phyloP scores from a whole-genome alignment of 2,329 filamentous ascomycete genomes.

The Clonostachys byssicola region DNA sequence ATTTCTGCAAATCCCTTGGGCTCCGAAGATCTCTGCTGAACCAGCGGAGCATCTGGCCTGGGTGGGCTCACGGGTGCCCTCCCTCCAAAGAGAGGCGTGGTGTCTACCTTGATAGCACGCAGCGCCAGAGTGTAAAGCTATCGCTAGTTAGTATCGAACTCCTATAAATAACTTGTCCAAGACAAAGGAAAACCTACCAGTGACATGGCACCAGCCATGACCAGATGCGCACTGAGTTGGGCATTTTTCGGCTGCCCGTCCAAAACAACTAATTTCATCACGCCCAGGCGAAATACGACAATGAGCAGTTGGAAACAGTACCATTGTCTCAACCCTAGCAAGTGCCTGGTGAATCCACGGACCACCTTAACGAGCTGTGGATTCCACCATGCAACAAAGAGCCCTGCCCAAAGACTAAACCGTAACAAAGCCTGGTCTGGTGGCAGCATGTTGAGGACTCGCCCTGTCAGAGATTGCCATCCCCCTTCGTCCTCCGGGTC shows the following conservation, averaged over 20 bases:
- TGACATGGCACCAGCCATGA: conserved; percentile 46
- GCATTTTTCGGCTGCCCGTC: conserved; percentile 30
- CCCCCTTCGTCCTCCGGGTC: conserved; percentile 21
- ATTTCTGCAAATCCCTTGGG: conserved; percentile 1
- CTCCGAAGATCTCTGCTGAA: neutral
- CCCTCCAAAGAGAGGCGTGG: conserved; percentile 44
- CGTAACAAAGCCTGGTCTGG: neutral
- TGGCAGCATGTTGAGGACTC: neutral
- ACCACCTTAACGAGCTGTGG: conserved; percentile 57
- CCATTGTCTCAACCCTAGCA: conserved; percentile 59
- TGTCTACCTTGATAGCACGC: conserved; percentile 49
- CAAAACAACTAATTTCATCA: conserved; percentile 16
- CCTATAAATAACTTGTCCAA: too few relatives aligned
- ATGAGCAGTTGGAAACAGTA: conserved; percentile 62
- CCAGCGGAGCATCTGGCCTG: too few relatives aligned
- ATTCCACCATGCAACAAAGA: conserved; percentile 59
- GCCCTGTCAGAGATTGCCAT: neutral
- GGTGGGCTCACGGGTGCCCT: too few relatives aligned
- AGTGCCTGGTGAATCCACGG: conserved; percentile 54
- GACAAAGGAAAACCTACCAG: conserved; percentile 37
- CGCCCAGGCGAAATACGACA: conserved; percentile 43
- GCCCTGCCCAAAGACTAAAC: neutral
- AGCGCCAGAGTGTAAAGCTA: conserved; percentile 40
- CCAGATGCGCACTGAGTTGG: conserved; percentile 47
- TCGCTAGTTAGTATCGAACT: neutral